Evolutionary conservation across 1,284 basidiomycete species (phyloP).

Genomic region (Rhodotorula sp.): DNA sequence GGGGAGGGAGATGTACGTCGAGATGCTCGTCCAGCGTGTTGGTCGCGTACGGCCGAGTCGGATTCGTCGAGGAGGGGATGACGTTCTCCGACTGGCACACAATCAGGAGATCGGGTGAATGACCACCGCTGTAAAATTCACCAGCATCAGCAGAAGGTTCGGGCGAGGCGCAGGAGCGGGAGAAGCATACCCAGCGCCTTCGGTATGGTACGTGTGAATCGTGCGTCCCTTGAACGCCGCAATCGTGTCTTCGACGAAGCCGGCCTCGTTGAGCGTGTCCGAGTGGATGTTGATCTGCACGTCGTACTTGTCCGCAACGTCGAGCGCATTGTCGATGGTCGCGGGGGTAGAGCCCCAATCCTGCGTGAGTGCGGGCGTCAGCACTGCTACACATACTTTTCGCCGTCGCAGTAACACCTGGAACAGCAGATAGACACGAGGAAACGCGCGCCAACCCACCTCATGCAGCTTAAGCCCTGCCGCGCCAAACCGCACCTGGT

Average conservation of each 20-base stretch:
- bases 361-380: conserved; percentile 29
- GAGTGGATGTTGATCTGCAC: conserved; percentile 96
- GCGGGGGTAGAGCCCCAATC: conserved; percentile 96
- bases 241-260: conserved; percentile 89
- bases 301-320: conserved; percentile 87
- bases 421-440: no score
- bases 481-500: conserved; percentile 84
- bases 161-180: not conserved
- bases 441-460: conserved; percentile 37
- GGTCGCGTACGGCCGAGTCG: conserved; percentile 84
- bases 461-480: conserved; percentile 94
- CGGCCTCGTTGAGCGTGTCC: conserved; percentile 83
- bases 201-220: conserved; percentile 94
- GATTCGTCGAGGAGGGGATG: conserved; percentile 96
- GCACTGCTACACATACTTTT: not conserved
- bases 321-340: conserved; percentile 75
- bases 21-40: conserved; percentile 98
- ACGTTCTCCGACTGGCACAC: conserved; percentile 62
- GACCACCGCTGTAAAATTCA: conserved; percentile 64
- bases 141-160: not conserved
- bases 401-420: no score
- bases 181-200: conserved; percentile 8
- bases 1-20: conserved; percentile 64
- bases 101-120: conserved; percentile 92
- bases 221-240: conserved; percentile 86